Percentiles rank a stretch among this genome's conserved stretches.
phyloP scores from a whole-genome alignment of 2,329 filamentous ascomycete genomes.

The Myriosclerotinia duriaeana region DNA sequence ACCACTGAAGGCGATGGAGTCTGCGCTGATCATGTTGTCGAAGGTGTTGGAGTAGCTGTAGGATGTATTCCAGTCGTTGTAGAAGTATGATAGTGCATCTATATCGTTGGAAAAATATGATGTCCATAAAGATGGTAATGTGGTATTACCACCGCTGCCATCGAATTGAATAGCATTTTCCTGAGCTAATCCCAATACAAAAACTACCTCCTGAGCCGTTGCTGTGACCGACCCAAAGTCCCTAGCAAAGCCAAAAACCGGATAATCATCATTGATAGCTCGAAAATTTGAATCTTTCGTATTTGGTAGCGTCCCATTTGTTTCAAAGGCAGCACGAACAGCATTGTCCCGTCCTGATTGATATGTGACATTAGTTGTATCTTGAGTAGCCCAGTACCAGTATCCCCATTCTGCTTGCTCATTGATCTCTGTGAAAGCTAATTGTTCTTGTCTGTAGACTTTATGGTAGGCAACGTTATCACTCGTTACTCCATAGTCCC shows the following conservation, averaged over 20 bases:
- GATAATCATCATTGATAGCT: slow-evolving; percentile 67
- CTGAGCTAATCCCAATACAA: slow-evolving; percentile 76
- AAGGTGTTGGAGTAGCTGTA: slow-evolving; percentile 58
- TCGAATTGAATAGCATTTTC: slow-evolving; percentile 75
- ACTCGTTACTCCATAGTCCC: slow-evolving; percentile 54
- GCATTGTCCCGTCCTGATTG: slow-evolving; percentile 66
- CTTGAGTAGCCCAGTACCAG: slow-evolving; percentile 71
- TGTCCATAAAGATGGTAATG: slow-evolving; percentile 74
- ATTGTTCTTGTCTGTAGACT: slow-evolving; percentile 59
- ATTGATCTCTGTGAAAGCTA: slow-evolving; percentile 63
- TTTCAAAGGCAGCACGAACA: slow-evolving; percentile 67
- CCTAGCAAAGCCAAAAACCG: slow-evolving; percentile 76
- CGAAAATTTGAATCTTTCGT: slow-evolving; percentile 64
- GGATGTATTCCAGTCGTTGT: slow-evolving; percentile 67
- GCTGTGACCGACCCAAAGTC: slow-evolving; percentile 47
- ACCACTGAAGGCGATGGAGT: slow-evolving; percentile 66
- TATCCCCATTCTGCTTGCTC: slow-evolving; percentile 81
- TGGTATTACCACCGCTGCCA: slow-evolving; percentile 61
- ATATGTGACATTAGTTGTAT: slow-evolving; percentile 56
- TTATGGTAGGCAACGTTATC: slow-evolving; percentile 62
- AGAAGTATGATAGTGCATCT: slow-evolving; percentile 69
- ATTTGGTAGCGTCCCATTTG: slow-evolving; percentile 61
- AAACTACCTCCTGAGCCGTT: slow-evolving; percentile 48
- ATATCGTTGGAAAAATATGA: slow-evolving; percentile 65
- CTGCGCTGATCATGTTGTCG: slow-evolving; percentile 66